Conservation (phyloP, 2,329 filamentous ascomycete genomes). For the Epichloe sp. region DNA sequence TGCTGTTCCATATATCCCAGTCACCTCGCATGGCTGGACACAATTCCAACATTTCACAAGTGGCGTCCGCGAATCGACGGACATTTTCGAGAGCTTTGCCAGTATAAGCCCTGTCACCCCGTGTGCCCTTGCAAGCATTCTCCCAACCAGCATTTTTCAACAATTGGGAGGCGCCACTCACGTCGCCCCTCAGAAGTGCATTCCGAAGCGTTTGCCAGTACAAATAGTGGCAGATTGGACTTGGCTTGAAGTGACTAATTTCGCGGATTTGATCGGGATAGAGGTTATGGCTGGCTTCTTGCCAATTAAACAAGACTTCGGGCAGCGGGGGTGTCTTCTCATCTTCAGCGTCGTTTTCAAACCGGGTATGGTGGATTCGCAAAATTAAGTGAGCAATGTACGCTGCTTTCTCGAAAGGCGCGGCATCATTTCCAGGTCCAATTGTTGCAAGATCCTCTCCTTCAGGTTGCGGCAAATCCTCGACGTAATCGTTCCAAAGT, state of each 20-base stretch:
- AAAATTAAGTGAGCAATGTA: slow-evolving; percentile 70
- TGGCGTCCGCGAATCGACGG: slow-evolving; percentile 54
- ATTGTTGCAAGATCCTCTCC: slow-evolving; percentile 47
- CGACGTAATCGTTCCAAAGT: slow-evolving; percentile 43
- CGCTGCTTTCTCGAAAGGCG: slow-evolving; percentile 59
- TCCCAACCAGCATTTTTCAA: slow-evolving; percentile 68
- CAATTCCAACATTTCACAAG: slow-evolving; percentile 54
- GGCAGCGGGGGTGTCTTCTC: slow-evolving; percentile 47
- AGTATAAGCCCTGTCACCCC: slow-evolving; percentile 54
- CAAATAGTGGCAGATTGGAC: slow-evolving; percentile 59
- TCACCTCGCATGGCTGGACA: slow-evolving; percentile 59
- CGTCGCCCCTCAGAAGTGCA: slow-evolving; percentile 60
- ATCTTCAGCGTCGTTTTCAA: slow-evolving; percentile 23
- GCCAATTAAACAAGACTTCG: slow-evolving; percentile 71
- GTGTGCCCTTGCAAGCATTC: slow-evolving; percentile 54
- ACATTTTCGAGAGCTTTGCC: slow-evolving; percentile 69
- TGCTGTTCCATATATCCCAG: slow-evolving; percentile 71
- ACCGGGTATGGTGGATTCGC: slow-evolving; percentile 58
- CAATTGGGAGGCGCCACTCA: slow-evolving; percentile 52
- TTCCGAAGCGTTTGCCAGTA: slow-evolving; percentile 82
- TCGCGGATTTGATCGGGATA: slow-evolving; percentile 54
- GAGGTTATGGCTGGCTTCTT: slow-evolving; percentile 60
- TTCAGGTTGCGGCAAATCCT: slow-evolving; percentile 32
- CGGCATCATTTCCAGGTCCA: slow-evolving; percentile 48
- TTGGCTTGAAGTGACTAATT: slow-evolving; percentile 51